phyloP scores from a whole-genome alignment of 441 rosid species.

The Eruca vesicaria region DNA sequence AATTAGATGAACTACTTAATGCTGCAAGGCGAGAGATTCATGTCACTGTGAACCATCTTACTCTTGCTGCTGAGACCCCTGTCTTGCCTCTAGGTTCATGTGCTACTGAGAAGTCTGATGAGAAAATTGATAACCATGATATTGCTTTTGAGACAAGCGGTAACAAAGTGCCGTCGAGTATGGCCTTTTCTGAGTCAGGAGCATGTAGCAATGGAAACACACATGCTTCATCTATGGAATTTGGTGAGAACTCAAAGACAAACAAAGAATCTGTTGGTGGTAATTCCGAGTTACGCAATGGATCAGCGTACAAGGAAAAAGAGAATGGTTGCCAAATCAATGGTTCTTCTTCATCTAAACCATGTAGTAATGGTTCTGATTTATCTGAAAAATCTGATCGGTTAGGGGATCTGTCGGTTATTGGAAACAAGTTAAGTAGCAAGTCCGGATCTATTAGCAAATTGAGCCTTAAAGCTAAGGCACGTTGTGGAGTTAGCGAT shows the following conservation, averaged over 20 bases:
- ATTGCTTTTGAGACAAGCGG: slow-evolving; percentile 32
- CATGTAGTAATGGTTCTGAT: slow-evolving; percentile 42
- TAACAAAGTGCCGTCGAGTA: slow-evolving; percentile 16
- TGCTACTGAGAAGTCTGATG: slow-evolving; percentile 42
- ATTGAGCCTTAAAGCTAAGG: slow-evolving; percentile 38
- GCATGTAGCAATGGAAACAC: slow-evolving; percentile 42
- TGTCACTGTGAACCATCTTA: slow-evolving; percentile 32
- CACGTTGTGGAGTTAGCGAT: slow-evolving; percentile 42
- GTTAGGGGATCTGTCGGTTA: slow-evolving; percentile 41
- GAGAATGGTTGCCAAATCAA: slow-evolving; percentile 39
- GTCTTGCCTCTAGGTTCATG: slow-evolving; percentile 32
- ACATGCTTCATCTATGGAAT: slow-evolving; percentile 19
- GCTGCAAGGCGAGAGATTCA: slow-evolving; percentile 50
- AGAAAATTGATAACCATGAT: slow-evolving; percentile 32
- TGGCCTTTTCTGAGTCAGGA: slow-evolving; percentile 39
- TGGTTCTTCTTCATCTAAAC: slow-evolving; percentile 41
- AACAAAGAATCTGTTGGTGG: slow-evolving; percentile 34
- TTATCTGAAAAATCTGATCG: slow-evolving; percentile 40
- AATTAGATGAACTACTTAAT: slow-evolving; percentile 78
- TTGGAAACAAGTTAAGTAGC: slow-evolving; percentile 43
- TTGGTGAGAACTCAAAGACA: slow-evolving; percentile 30
- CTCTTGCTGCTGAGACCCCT: slow-evolving; percentile 29
- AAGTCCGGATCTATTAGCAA: slow-evolving; percentile 49
- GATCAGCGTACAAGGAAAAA: slow-evolving; percentile 36
- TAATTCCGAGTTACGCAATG: slow-evolving; percentile 27